Evolutionary conservation across 2,329 filamentous ascomycete genomes (phyloP).

Genomic region (Macrophomina phaseolina): DNA sequence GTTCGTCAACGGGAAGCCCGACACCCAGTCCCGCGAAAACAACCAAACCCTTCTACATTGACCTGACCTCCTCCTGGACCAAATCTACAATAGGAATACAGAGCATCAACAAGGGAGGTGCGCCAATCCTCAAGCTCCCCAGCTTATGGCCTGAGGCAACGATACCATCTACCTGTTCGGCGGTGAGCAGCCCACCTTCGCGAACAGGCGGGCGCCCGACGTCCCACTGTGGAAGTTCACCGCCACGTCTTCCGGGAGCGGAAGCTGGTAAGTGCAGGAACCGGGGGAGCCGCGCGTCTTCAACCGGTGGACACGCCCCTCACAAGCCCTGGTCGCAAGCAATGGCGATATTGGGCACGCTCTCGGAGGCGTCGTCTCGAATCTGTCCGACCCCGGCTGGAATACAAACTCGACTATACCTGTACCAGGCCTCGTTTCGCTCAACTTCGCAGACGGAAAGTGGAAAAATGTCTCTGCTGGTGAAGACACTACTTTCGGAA

Average conservation of each 20-base stretch:
- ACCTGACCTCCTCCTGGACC: slow-evolving; percentile 19
- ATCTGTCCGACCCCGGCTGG: neutral
- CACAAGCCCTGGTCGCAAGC: neutral
- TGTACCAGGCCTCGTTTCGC: neutral
- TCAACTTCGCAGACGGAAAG: neutral
- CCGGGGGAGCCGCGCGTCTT: neutral
- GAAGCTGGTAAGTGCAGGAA: neutral
- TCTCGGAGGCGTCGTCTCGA: neutral
- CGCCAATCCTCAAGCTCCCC: neutral
- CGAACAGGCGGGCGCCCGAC: neutral
- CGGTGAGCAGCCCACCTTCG: neutral
- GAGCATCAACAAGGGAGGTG: neutral
- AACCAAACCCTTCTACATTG: slow-evolving; percentile 10
- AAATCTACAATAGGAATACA: slow-evolving; percentile 1
- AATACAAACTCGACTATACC: neutral
- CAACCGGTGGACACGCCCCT: neutral
- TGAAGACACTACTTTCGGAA: slow-evolving; percentile 3
- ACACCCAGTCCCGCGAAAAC: neutral
- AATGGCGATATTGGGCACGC: neutral
- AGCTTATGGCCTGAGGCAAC: slow-evolving; percentile 11
- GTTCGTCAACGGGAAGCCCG: neutral
- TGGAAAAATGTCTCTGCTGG: neutral
- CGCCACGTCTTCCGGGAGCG: neutral
- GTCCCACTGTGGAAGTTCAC: slow-evolving; percentile 9
- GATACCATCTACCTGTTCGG: slow-evolving; percentile 5